phyloP scores from a whole-genome alignment of 2,329 filamentous ascomycete species.

The Akanthomyces uredinophilus region DNA sequence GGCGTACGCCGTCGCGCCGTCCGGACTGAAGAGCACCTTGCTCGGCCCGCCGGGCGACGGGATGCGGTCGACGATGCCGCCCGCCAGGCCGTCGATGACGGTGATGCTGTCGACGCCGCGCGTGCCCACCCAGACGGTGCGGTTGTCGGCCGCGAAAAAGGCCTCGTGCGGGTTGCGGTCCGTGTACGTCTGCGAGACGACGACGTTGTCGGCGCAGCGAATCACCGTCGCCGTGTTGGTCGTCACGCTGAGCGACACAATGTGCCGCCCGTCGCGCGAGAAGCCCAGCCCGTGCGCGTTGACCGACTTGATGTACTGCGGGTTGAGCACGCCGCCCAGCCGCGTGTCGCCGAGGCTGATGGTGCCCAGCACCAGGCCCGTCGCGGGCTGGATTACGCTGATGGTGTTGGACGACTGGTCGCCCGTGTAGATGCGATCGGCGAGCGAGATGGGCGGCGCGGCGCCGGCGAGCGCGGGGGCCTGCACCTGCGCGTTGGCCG shows the following conservation, averaged over 20 bases:
- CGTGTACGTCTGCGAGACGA: conserved; percentile 15
- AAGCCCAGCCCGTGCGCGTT: conserved; percentile 17
- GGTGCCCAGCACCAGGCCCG: conserved; percentile 16
- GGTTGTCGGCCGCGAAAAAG: conserved; percentile 17
- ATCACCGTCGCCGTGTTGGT: conserved; percentile 17
- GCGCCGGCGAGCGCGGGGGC: neutral
- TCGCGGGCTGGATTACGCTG: conserved; percentile 1
- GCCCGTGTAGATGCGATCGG: conserved; percentile 9
- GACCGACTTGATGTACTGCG: conserved; percentile 15
- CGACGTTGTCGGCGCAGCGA: conserved; percentile 15
- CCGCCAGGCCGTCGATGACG: conserved; percentile 15
- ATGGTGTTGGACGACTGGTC: conserved; percentile 30
- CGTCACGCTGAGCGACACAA: conserved; percentile 17
- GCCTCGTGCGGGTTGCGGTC: conserved; percentile 17
- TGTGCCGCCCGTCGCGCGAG: conserved; percentile 16
- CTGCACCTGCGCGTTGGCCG: neutral
- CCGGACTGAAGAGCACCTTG: conserved; percentile 18
- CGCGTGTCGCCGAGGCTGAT: conserved; percentile 15
- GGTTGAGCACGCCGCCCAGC: conserved; percentile 9
- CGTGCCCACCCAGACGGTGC: conserved; percentile 17
- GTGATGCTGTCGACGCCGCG: conserved; percentile 16
- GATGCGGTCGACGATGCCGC: conserved; percentile 13
- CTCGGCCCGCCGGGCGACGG: conserved; percentile 16
- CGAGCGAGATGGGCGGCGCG: neutral
- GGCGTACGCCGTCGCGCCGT: conserved; percentile 15